Base-by-base conservation (phyloP, 441 rosid species). In the Euphorbia neoarborescens region DNA sequence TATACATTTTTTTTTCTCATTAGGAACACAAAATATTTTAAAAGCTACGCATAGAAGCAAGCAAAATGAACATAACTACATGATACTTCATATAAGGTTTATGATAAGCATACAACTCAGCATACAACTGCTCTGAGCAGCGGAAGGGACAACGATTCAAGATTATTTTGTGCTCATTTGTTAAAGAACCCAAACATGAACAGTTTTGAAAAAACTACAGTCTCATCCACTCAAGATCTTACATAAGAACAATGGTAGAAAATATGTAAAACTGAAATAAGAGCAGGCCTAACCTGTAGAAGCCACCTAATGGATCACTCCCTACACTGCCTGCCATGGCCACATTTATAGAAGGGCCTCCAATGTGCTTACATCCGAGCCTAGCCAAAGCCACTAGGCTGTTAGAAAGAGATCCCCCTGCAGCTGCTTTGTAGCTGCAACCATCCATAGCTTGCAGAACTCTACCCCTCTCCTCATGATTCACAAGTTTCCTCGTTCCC, bases 271-370 rank as follows among this genome's bases (percentile, higher is more conserved):
- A n/a, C 13, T 10, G 8, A 56, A 48, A 70, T 8, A 34, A 60
- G 68, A 32, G 22, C n/a, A 63, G 22, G 59, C 7, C 68, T 76
- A 27, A 93, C 99, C 95, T 85, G 92, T 88, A 91, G 81, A 94
- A 94, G 82, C 84, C 86, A 68, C 97, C 97, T 57, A 94, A 80
- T 53, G 99, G 96, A 80, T 94, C 97, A 40, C 90, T 84, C 13
- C 95, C 99, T 27, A 94, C 82, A 60, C 96, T 94, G 34, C 96
- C 97, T n/a, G 94, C 88, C 96, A 91, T 88, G 53, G 97, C 96
- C 2, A 94, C 91, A 73, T 84, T 88, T 50, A 90, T 75, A 65
- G 86, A 72, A 63, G 88, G 92, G 71, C 90, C 88, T 72, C 75
- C 81, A 28, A 83, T 65, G 35, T 94, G 82, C 70, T 77, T 83